phyloP scores from a whole-genome alignment of 1,139 yeast species.

The Suzukiozyma palmioleophila region DNA sequence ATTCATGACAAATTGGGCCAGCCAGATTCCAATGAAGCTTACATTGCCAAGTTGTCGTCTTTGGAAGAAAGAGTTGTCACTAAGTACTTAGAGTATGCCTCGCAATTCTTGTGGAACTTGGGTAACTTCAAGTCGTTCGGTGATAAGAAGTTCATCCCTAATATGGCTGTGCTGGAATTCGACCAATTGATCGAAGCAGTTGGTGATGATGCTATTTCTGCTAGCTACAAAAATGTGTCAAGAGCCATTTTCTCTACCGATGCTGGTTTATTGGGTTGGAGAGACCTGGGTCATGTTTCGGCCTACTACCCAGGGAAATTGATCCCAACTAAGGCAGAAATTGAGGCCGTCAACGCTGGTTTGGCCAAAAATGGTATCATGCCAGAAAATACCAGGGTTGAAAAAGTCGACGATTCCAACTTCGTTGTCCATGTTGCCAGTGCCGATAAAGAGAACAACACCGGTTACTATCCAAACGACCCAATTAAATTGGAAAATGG shows the following conservation, averaged over 20 bases:
- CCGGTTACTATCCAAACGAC: constrained; percentile 36
- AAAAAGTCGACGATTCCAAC: constrained; percentile 39
- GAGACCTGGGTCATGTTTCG: constrained; percentile 69
- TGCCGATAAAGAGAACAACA: constrained; percentile 39
- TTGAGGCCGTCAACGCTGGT: constrained; percentile 60
- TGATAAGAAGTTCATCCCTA: constrained; percentile 79
- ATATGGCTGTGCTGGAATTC: constrained; percentile 45
- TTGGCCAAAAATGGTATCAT: constrained; percentile 59
- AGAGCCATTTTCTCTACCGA: constrained; percentile 50
- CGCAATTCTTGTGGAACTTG: constrained; percentile 74
- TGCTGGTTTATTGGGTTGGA: constrained; percentile 66
- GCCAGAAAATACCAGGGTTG: constrained; percentile 81
- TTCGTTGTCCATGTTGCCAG: constrained; percentile 63
- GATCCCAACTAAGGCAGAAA: constrained; percentile 53
- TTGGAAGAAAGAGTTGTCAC: constrained; percentile 33
- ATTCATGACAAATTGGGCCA: constrained; percentile 51
- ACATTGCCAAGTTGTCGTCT: constrained; percentile 23
- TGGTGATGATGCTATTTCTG: constrained; percentile 27
- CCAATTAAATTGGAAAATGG: constrained; percentile 22
- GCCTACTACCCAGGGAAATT: constrained; percentile 60
- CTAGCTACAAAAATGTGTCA: constrained; percentile 41
- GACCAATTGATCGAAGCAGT: constrained; percentile 42
- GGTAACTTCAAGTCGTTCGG: constrained; percentile 92
- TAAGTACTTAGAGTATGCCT: constrained; percentile 67
- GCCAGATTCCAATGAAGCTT: constrained; percentile 39